A percentile compares a stretch with the other conserved stretches of the same genome.
Evolutionary conservation across 2,329 filamentous ascomycete genomes (phyloP).

Genomic region (Sclerotinia sclerotiorum): DNA sequence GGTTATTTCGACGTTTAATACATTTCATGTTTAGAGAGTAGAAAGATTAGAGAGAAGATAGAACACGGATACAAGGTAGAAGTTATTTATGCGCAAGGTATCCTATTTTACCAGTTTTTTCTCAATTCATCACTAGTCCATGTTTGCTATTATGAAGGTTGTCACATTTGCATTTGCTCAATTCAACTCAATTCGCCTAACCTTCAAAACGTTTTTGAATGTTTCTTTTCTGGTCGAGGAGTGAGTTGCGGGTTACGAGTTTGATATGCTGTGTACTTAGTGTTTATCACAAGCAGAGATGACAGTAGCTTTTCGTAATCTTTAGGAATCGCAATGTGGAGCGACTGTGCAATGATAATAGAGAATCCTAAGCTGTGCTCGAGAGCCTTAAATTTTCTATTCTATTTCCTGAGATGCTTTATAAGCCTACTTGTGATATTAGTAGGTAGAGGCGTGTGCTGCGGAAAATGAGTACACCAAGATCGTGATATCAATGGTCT

Average conservation of each 20-base stretch:
- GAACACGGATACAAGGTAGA: background rate
- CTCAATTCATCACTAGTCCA: background rate
- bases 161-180: background rate
- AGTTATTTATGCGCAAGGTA: background rate
- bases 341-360: background rate
- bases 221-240: background rate
- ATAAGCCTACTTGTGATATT: background rate
- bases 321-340: background rate
- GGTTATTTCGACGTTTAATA: background rate
- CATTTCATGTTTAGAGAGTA: background rate
- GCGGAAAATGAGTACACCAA: background rate
- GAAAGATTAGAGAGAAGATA: background rate
- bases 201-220: background rate
- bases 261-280: background rate
- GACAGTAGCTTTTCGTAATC: background rate
- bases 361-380: background rate
- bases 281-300: background rate
- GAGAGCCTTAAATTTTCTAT: background rate
- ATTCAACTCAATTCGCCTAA: background rate
- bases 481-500: background rate
- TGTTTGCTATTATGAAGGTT: background rate
- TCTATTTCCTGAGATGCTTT: background rate
- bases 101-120: background rate
- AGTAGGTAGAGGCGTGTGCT: background rate
- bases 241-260: background rate